Evolutionary conservation across 257 asterid genomes (phyloP).

Genomic region (Nicotiana sylvestris): DNA sequence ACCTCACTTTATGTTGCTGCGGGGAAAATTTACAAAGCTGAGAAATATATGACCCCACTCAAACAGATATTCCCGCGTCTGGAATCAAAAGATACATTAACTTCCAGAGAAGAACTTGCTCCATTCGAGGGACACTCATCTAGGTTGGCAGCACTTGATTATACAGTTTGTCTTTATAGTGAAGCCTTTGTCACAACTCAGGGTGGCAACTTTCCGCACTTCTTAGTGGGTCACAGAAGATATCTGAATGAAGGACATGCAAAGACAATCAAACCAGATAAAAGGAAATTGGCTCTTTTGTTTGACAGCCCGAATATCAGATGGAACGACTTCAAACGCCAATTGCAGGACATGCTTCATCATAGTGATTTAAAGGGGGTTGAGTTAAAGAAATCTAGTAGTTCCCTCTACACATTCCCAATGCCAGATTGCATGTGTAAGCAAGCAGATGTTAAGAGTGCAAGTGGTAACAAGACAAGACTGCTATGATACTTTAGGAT

Average conservation of each 20-base stretch:
- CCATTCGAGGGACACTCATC: conserved; percentile 93
- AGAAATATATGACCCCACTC: conserved; percentile 89
- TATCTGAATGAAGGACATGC: conserved; percentile 86
- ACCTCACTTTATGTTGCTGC: conserved; percentile 90
- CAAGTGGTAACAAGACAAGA: conserved; percentile 43
- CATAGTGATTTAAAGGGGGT: conserved; percentile 76
- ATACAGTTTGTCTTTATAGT: conserved; percentile 94
- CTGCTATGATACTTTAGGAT: conserved; percentile 21
- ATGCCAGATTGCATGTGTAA: conserved; percentile 98
- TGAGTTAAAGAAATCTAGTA: conserved; percentile 67
- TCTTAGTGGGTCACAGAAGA: conserved; percentile 95
- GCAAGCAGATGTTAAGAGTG: conserved; percentile 33
- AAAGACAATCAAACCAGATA: conserved; percentile 85
- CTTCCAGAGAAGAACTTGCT: conserved; percentile 71
- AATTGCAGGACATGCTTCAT: conserved; percentile 85
- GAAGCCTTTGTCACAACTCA: conserved; percentile 94
- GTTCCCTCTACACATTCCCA: conserved; percentile 81
- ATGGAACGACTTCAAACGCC: conserved; percentile 65
- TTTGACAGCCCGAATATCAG: conserved; percentile 77
- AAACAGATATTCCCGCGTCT: conserved; percentile 89
- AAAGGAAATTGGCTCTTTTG: conserved; percentile 78
- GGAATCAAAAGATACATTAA: conserved; percentile 76
- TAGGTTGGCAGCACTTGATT: conserved; percentile 96
- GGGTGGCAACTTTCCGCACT: conserved; percentile 98
- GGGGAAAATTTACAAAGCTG: conserved; percentile 83